phyloP scores from a whole-genome alignment of 140 eudicot genomes.

The Anethum foeniculum region DNA sequence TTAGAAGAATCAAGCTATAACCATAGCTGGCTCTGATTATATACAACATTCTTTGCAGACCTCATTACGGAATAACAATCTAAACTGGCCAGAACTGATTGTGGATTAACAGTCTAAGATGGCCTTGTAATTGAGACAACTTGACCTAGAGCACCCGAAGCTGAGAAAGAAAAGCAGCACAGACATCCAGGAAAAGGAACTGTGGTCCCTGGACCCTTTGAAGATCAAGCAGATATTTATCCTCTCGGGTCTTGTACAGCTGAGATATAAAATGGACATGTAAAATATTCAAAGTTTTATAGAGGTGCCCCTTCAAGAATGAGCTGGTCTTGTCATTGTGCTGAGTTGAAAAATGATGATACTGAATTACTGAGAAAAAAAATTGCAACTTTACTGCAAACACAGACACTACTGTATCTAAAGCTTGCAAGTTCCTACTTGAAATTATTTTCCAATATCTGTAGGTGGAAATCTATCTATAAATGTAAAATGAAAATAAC shows the following conservation, averaged over 20 bases:
- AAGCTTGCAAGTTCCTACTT: neutral
- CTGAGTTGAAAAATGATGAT: neutral
- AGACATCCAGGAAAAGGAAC: conserved; percentile 68
- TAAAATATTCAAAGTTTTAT: neutral
- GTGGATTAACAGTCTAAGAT: neutral
- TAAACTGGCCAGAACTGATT: neutral
- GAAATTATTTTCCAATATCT: neutral
- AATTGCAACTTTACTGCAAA: neutral
- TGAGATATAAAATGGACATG: conserved; percentile 13
- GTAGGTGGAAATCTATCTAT: neutral
- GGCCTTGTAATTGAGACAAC: neutral
- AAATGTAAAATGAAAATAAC: neutral
- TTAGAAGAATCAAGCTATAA: conserved; percentile 5
- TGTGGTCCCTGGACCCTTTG: conserved; percentile 70
- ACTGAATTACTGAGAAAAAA: neutral
- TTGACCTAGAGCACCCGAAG: conserved; percentile 1
- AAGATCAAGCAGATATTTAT: conserved; percentile 59
- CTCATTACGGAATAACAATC: neutral
- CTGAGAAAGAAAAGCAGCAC: conserved; percentile 43
- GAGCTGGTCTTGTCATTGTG: neutral
- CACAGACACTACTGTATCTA: neutral
- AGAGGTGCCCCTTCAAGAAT: neutral
- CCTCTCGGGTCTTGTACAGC: conserved; percentile 81
- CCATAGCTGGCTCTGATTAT: neutral
- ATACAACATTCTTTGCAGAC: conserved; percentile 2